A percentile compares a stretch with the other conserved stretches of the same genome.
These are phyloP conservation scores for Saccharomycopsis schoenii DNA, from an alignment of 805 yeast species.

Conservation along the genomic window DNA sequence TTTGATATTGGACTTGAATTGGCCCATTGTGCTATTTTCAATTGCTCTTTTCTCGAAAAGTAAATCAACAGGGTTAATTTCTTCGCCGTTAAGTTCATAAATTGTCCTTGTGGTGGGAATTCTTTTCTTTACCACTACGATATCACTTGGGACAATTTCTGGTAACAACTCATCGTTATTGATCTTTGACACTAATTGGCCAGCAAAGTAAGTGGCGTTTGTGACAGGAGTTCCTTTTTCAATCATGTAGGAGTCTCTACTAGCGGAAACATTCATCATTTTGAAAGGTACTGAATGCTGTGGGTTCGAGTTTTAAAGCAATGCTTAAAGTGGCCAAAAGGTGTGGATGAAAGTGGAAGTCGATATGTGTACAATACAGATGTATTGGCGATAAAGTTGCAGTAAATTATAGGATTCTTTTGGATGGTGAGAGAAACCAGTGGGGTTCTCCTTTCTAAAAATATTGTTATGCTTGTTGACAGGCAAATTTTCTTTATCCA, in stretches of 20 bases:
- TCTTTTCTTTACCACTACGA: constrained; percentile 1
- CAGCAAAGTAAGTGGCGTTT: neutral
- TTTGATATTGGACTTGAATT: neutral
- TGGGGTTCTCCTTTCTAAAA: no score
- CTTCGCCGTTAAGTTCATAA: constrained; percentile 15
- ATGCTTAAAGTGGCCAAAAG: neutral
- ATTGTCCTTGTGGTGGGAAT: constrained; percentile 3
- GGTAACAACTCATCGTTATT: constrained; percentile 1
- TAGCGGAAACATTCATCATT: neutral
- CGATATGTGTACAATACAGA: no score
- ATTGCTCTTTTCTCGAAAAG: constrained; percentile 7
- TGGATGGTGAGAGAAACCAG: no score
- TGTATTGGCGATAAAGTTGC: no score
- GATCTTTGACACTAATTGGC: neutral
- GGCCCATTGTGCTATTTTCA: constrained; percentile 10
- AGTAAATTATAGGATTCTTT: no score
- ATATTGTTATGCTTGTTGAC: no score
- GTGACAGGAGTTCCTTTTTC: neutral
- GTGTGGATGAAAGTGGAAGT: no score
- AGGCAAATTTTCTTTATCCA: no score
- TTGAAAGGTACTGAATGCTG: no score
- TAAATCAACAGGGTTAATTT: constrained; percentile 15
- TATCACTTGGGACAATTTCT: constrained; percentile 8
- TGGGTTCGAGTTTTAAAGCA: no score
- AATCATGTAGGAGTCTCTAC: neutral